Evolutionary conservation across 2,329 filamentous ascomycete species (phyloP), one percentile per base, ranked within the genome.

Genomic region (Exserohilum turcica): DNA sequence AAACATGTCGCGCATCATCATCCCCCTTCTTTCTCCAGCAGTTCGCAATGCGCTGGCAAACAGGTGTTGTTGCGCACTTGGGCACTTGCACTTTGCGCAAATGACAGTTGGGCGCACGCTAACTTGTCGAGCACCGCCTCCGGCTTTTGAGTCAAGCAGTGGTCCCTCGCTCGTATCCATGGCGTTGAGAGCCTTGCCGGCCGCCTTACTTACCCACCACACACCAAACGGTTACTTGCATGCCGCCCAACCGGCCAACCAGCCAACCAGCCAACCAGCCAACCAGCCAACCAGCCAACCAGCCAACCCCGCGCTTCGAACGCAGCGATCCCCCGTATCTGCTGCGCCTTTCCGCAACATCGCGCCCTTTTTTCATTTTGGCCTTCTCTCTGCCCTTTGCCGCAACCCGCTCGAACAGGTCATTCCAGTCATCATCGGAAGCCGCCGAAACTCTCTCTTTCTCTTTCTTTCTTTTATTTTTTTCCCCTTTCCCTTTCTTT

Each of bases 61-160:
- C 40, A 27, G 45, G 24, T 55, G n/a, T n/a, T n/a, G n/a, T n/a
- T n/a, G 61, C 59, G 57, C 52, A 31, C 43, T 38, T 64, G 61
- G 59, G 60, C 59, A 48, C n/a, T n/a, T n/a, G n/a, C n/a, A n/a
- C n/a, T n/a, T n/a, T n/a, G n/a, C n/a, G n/a, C n/a, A n/a, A n/a
- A 31, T 29, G 39, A 32, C 43, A 48, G 43, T 37, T 31, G 31
- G 29, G 24, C 24, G 12, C 8, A 40, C 21, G 8, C 21, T 15
- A 32, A 10, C 18, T 45, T 13, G n/a, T n/a, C n/a, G 3, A 19
- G 8, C 4, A 24, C 7, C 21, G 21, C 21, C 21, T 24, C 21
- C 21, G n/a, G n/a, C n/a, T n/a, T 7, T 32, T 16, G 43, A 42
- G 43, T 42, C 37, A 48, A 12, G n/a, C n/a, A n/a, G n/a, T 5